Conservation (phyloP, 495 filamentous ascomycete species). For the Hyphodiscus hymeniophilus region DNA sequence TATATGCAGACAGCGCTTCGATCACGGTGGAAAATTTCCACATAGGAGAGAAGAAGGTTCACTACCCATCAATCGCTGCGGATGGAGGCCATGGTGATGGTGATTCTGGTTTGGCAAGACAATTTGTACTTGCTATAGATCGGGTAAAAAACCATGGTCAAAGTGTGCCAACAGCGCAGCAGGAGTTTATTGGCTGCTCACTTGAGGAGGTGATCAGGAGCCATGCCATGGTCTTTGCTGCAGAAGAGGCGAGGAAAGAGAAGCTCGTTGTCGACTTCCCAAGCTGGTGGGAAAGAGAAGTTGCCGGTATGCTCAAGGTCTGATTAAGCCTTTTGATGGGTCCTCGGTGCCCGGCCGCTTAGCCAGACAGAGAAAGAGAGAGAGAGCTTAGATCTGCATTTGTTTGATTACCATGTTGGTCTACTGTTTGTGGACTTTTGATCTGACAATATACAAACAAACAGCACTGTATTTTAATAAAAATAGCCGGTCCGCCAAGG, state of each 20-base stretch:
- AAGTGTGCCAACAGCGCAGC: constrained; percentile 66
- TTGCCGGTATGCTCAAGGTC: too few species aligned
- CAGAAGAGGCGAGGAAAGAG: constrained; percentile 71
- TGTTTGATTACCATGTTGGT: too few species aligned
- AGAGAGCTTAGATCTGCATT: too few species aligned
- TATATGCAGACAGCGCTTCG: constrained; percentile 63
- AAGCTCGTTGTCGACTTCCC: constrained; percentile 67
- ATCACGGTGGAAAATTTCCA: constrained; percentile 59
- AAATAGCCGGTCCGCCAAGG: too few species aligned
- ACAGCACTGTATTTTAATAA: too few species aligned
- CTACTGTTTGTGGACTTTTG: too few species aligned
- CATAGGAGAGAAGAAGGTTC: constrained; percentile 43
- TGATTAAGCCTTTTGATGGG: constrained; percentile 10
- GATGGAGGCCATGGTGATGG: constrained; percentile 74
- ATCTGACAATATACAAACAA: too few species aligned
- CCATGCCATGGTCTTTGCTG: constrained; percentile 91
- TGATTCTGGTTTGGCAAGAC: constrained; percentile 69
- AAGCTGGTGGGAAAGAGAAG: constrained; percentile 66
- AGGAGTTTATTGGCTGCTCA: constrained; percentile 64
- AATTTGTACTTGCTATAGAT: constrained; percentile 75
- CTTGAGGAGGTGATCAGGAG: constrained; percentile 79
- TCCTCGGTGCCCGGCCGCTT: too few species aligned
- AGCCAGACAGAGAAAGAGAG: too few species aligned
- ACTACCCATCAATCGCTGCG: constrained; percentile 42
- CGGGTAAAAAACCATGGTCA: constrained; percentile 64